A percentile compares a stretch with the other conserved stretches of the same genome.
These are phyloP conservation scores for Cercospora sesami DNA, from an alignment of 2,329 filamentous ascomycete species.

Conservation along the genomic window DNA sequence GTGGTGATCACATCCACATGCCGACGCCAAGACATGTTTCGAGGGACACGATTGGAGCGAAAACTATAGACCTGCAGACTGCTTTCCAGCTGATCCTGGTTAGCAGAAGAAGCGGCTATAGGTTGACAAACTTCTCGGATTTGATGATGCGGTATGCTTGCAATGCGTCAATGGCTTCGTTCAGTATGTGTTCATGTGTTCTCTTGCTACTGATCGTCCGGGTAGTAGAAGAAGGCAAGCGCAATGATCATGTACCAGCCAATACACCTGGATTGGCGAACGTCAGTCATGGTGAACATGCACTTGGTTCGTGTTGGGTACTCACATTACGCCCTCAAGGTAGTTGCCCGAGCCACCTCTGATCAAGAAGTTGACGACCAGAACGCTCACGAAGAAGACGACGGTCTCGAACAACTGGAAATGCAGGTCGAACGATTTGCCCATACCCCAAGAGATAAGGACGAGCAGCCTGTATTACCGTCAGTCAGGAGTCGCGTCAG, in stretches of 20 bases:
- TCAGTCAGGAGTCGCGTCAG: background rate
- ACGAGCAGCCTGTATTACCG: conserved; percentile 45
- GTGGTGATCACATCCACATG: conserved; percentile 5
- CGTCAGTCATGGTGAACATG: background rate
- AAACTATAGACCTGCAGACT: conserved; percentile 1
- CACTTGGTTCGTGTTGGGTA: background rate
- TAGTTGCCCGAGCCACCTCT: conserved; percentile 83
- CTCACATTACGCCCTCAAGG: conserved; percentile 68
- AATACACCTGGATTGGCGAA: conserved; percentile 33
- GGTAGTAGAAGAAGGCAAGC: conserved; percentile 61
- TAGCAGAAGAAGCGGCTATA: conserved; percentile 2
- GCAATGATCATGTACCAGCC: conserved; percentile 60
- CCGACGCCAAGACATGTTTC: conserved; percentile 4
- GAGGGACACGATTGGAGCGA: conserved; percentile 9
- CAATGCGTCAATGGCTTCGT: background rate
- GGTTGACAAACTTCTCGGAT: background rate
- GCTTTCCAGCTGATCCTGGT: background rate
- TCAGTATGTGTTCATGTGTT: background rate
- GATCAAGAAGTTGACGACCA: conserved; percentile 85
- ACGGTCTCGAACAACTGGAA: conserved; percentile 89
- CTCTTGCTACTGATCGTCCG: conserved; percentile 30
- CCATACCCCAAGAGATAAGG: conserved; percentile 57
- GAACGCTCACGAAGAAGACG: conserved; percentile 75
- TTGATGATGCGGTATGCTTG: background rate
- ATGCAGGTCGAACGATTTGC: conserved; percentile 63